Base-by-base conservation (phyloP, 1,284 basidiomycete species). In the Athelia sp. region DNA sequence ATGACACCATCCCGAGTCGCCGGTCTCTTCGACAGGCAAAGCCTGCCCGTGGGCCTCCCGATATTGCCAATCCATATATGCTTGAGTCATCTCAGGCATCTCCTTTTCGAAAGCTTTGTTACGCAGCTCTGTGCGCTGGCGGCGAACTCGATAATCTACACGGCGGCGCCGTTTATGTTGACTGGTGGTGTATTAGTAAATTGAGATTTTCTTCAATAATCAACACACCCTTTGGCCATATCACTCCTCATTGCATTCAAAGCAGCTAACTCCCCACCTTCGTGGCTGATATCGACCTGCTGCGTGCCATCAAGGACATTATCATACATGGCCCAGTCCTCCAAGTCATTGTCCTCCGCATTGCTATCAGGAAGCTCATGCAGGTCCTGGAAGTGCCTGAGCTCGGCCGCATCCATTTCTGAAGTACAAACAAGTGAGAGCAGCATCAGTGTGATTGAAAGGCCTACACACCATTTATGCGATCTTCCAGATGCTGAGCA, bases 241-340 rank as follows among this genome's bases (percentile, higher is more conserved):
- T 4, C 19, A 34, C 45, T 18, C 43, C 34, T n/a, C 45, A 45
- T 18, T 49, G 22, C 43, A 14, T 19, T 3, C 13, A 49, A 17
- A 15, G 43, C 48, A 9, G 45, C 17, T 19, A 49, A 35, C 43
- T 49, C 48, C 4, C 48, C 43, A 3, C 48, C 48, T 4, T 18
- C 48, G 35, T 49, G 48, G 29, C 48, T 49, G 24, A 49, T 45
- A 9, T 45, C 19, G 15, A 49, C 18, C 11, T 10, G 23, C 22
- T 45, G 26, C 8, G 43, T 45, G 4, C 48, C 48, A 21, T 49
- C 19, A 23, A 49, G 42, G n/a, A 49, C 32, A 24, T 49, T 31
- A 8, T 49, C 43, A 17, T 45, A 40, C 32, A 34, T 34, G 36
- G 19, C 19, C 36, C 36, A 40, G 6, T n/a, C 36, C 26, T 29